Evolutionary conservation across 2,329 filamentous ascomycete species (phyloP).

Genomic region (Teratosphaeria zuluensis): DNA sequence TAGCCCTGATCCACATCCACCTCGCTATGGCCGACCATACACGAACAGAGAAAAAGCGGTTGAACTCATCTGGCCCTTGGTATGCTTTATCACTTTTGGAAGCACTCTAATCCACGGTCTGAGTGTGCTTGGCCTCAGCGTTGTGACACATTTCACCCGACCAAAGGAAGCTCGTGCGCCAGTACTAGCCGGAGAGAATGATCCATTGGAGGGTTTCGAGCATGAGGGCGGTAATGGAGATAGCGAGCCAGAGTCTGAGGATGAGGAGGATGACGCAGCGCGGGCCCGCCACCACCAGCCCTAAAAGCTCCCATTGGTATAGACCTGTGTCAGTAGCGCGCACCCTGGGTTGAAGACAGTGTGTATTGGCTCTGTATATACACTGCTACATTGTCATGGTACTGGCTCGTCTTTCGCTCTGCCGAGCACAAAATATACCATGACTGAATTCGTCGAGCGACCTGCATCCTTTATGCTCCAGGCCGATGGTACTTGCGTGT

Average conservation of each 20-base stretch:
- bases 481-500: neutral
- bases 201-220: constrained; percentile 42
- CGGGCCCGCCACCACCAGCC: neutral
- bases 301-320: neutral
- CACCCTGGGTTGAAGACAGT: neutral
- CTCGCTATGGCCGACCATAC: constrained; percentile 24
- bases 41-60: constrained; percentile 30
- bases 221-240: constrained; percentile 33
- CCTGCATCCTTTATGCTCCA: neutral
- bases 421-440: no score
- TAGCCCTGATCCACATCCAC: constrained; percentile 36
- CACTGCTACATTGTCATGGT: neutral
- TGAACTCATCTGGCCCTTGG: constrained; percentile 43
- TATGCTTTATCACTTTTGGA: constrained; percentile 46
- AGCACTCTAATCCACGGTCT: constrained; percentile 47
- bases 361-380: neutral
- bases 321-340: neutral
- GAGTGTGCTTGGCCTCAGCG: constrained; percentile 41
- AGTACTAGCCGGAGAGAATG: constrained; percentile 41
- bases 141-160: constrained; percentile 39
- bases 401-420: no score
- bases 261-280: neutral
- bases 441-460: neutral
- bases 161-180: constrained; percentile 39
- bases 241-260: constrained; percentile 17